These are phyloP conservation scores for Coemansia reversa DNA, from an alignment of 192 early-diverging fungal species.

Conservation along the genomic window DNA sequence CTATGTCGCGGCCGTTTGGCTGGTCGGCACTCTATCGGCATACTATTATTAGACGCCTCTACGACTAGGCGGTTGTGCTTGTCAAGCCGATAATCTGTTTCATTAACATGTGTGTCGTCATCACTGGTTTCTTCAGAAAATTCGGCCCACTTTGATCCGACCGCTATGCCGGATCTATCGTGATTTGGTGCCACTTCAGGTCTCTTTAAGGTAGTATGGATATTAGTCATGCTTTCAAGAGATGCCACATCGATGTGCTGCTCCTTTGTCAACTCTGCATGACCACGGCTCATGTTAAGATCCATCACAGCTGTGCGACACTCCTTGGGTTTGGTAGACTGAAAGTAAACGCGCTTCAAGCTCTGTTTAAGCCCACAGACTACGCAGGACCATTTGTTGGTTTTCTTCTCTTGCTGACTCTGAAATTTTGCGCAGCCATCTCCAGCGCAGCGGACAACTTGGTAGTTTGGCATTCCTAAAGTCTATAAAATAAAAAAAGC, in stretches of 20 bases:
- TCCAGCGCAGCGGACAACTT: slow-evolving; percentile 50
- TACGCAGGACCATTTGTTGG: slow-evolving; percentile 48
- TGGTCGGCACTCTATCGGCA: not conserved
- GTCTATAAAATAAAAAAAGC: no score
- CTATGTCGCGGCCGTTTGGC: not conserved
- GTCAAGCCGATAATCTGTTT: slow-evolving; percentile 5
- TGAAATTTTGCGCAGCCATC: slow-evolving; percentile 49
- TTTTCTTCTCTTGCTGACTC: slow-evolving; percentile 54
- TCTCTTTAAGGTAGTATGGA: not conserved
- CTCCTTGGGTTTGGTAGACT: slow-evolving; percentile 42
- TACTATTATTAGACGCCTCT: slow-evolving; percentile 5
- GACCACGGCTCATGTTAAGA: slow-evolving; percentile 46
- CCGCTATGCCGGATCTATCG: no score
- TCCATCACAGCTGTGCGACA: slow-evolving; percentile 44
- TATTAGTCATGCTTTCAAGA: not conserved
- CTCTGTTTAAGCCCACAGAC: slow-evolving; percentile 54
- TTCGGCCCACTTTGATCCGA: slow-evolving; percentile 28
- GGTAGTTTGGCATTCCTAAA: slow-evolving; percentile 42
- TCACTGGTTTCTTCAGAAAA: slow-evolving; percentile 9
- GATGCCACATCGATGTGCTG: not conserved
- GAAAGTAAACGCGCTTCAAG: slow-evolving; percentile 39
- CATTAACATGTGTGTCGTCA: not conserved
- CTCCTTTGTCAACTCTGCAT: slow-evolving; percentile 7
- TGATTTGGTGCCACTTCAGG: not conserved
- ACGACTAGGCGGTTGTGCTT: slow-evolving; percentile 19